Percentiles rank a stretch among this genome's conserved stretches.
Conservation (phyloP, 2,329 filamentous ascomycete genomes). For the Ceratocystis eucalypticola region DNA sequence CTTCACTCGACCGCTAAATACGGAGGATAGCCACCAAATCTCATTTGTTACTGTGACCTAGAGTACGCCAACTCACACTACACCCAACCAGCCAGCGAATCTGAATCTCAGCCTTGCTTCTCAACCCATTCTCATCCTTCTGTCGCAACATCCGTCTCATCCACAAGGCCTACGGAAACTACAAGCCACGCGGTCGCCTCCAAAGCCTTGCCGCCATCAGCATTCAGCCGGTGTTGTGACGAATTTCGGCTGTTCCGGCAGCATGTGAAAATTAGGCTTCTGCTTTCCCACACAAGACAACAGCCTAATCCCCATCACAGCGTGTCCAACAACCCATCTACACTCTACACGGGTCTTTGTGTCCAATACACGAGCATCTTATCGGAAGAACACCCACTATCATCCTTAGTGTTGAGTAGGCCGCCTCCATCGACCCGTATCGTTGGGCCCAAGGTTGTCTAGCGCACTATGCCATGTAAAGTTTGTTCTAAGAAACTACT, state of each 20-base stretch:
- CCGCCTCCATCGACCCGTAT: neutral
- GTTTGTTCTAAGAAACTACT: neutral
- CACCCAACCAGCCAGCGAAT: neutral
- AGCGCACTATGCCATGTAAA: neutral
- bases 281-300: neutral
- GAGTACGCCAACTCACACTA: neutral
- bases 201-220: neutral
- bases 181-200: neutral
- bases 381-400: neutral
- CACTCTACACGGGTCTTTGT: neutral
- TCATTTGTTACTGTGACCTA: neutral
- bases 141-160: neutral
- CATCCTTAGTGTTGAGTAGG: conserved; percentile 3
- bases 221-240: no score
- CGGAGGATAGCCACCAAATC: neutral
- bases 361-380: neutral
- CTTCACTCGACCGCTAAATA: neutral
- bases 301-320: neutral
- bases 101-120: neutral
- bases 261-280: neutral
- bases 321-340: neutral
- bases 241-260: neutral
- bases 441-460: neutral
- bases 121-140: no score
- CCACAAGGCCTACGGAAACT: neutral